Percentiles rank a stretch among this genome's conserved stretches.
These are phyloP conservation scores for Diplogelasinospora grovesii DNA, from an alignment of 495 filamentous ascomycete species.

Conservation along the genomic window DNA sequence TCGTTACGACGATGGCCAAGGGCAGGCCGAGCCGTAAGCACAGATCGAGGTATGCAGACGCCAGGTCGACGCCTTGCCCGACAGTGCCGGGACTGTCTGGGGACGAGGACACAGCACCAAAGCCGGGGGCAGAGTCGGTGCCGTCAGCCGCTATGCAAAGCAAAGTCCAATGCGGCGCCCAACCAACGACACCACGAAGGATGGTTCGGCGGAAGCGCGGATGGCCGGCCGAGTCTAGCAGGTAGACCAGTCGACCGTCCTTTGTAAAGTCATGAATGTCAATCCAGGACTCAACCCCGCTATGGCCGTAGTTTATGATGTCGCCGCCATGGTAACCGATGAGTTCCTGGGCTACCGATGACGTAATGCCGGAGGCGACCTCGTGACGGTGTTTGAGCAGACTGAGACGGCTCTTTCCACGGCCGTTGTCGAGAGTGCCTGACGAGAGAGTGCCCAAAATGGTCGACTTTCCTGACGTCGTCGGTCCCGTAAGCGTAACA, in stretches of 20 bases:
- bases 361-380: slow-evolving; percentile 83
- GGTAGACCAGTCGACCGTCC: slow-evolving; percentile 69
- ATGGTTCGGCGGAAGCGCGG: slow-evolving; percentile 82
- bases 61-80: slow-evolving; percentile 52
- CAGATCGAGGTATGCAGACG: slow-evolving; percentile 75
- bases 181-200: slow-evolving; percentile 81
- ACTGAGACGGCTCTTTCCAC: slow-evolving; percentile 79
- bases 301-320: slow-evolving; percentile 80
- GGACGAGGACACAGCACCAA: slow-evolving; percentile 36
- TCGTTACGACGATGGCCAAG: slow-evolving; percentile 77
- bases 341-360: slow-evolving; percentile 86
- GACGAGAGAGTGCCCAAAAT: slow-evolving; percentile 83
- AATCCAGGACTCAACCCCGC: slow-evolving; percentile 86
- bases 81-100: slow-evolving; percentile 45
- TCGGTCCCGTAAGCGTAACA: slow-evolving; percentile 85
- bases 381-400: slow-evolving; percentile 93
- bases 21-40: slow-evolving; percentile 73
- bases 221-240: slow-evolving; percentile 88
- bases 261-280: slow-evolving; percentile 79
- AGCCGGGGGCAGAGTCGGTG: slow-evolving; percentile 35
- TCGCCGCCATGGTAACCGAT: slow-evolving; percentile 68
- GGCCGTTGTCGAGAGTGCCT: slow-evolving; percentile 82
- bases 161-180: slow-evolving; percentile 90
- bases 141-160: slow-evolving; percentile 83
- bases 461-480: slow-evolving; percentile 89